Conservation (phyloP, 2,329 filamentous ascomycete species). For the Ophiostoma sp. region DNA sequence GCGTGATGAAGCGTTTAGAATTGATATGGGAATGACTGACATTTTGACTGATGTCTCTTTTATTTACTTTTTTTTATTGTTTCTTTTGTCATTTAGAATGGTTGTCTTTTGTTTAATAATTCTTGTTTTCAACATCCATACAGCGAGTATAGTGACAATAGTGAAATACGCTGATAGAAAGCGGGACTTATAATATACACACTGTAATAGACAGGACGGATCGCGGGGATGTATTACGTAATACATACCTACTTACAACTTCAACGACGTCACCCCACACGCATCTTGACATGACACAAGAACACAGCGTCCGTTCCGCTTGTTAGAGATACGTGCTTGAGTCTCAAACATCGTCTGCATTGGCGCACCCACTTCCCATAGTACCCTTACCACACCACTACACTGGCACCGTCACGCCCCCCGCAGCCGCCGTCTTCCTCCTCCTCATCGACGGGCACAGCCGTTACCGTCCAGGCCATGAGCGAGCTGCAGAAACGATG, state of each 20-base stretch:
- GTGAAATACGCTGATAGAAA: background rate
- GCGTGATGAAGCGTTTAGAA: background rate
- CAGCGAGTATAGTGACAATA: background rate
- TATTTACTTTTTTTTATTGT: background rate
- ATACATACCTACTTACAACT: background rate
- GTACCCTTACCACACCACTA: background rate
- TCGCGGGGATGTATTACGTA: slow-evolving; percentile 4
- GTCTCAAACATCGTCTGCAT: background rate
- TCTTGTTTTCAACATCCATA: background rate
- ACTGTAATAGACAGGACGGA: background rate
- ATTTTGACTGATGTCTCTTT: background rate
- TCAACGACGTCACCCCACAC: slow-evolving; percentile 14
- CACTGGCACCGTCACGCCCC: slow-evolving; percentile 13
- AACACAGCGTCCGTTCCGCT: background rate
- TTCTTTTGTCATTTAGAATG: background rate
- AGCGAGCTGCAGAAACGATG: slow-evolving; percentile 35
- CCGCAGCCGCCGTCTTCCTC: background rate
- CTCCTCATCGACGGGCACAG: background rate
- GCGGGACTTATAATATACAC: background rate
- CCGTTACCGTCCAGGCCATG: slow-evolving; percentile 28
- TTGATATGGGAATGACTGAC: background rate
- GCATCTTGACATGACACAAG: background rate
- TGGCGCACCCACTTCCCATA: background rate
- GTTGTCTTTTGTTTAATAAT: background rate
- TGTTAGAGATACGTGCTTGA: background rate